Conservation (phyloP, 257 asterid genomes). For the Jaltomata sinuosa region DNA sequence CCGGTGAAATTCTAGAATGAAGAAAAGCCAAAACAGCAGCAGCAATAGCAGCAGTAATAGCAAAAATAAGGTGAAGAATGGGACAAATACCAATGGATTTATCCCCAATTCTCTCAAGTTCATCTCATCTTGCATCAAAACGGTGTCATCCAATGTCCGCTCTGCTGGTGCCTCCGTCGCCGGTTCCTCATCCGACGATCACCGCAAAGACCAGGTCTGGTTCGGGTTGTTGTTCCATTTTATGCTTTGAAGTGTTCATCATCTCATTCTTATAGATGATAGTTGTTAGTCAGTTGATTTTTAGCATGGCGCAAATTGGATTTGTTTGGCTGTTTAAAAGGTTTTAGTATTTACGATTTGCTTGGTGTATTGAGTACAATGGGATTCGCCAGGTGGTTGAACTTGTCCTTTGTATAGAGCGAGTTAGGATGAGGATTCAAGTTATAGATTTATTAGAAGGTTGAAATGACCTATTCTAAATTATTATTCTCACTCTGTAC, state of each 20-base stretch:
- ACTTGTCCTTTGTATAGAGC: neutral
- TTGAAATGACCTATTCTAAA: neutral
- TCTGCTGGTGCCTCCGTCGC: slow-evolving; percentile 41
- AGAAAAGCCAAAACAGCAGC: slow-evolving; percentile 25
- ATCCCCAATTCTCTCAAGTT: slow-evolving; percentile 40
- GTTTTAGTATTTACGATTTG: neutral
- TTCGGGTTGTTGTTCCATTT: neutral
- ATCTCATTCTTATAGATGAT: neutral
- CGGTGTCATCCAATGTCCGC: slow-evolving; percentile 40
- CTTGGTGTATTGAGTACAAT: neutral
- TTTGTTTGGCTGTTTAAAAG: neutral
- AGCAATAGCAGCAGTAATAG: neutral
- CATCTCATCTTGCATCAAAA: slow-evolving; percentile 39
- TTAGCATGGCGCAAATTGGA: neutral
- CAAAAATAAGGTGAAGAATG: slow-evolving; percentile 18
- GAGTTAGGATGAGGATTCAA: neutral
- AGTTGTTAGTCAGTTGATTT: neutral
- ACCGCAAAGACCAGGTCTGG: slow-evolving; percentile 34
- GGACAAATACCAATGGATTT: slow-evolving; percentile 21
- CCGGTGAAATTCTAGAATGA: slow-evolving; percentile 14
- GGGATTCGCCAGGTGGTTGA: neutral
- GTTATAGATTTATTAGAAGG: neutral
- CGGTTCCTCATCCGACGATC: slow-evolving; percentile 31
- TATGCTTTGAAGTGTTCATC: neutral
- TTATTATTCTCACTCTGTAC: neutral